Evolutionary conservation across 2,329 filamentous ascomycete species (phyloP).

Genomic region (Phialophora macrospora): DNA sequence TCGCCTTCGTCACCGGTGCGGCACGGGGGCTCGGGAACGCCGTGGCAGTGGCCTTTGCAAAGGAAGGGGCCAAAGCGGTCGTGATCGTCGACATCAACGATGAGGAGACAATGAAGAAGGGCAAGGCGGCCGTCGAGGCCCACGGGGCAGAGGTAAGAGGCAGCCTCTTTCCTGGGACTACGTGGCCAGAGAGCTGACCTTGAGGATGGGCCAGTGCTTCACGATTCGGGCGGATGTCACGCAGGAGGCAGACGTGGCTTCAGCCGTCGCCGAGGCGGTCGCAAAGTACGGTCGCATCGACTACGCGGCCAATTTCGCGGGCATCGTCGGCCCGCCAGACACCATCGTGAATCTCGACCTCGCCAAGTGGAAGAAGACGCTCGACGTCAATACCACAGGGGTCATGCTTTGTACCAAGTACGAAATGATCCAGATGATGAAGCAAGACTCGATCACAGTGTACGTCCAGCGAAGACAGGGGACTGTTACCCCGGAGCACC

Average conservation of each 20-base stretch:
- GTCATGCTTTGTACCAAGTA: constrained; percentile 96
- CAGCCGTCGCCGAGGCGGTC: constrained; percentile 27
- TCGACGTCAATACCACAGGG: constrained; percentile 93
- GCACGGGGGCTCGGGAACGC: constrained; percentile 45
- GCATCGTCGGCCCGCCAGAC: constrained; percentile 59
- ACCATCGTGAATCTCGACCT: constrained; percentile 52
- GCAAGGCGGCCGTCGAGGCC: constrained; percentile 26
- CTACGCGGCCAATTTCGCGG: constrained; percentile 95
- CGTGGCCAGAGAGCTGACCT: neutral
- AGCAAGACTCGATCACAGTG: constrained; percentile 32
- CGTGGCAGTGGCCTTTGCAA: constrained; percentile 44
- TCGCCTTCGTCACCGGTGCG: constrained; percentile 48
- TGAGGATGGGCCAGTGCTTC: constrained; percentile 5
- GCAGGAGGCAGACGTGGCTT: constrained; percentile 30
- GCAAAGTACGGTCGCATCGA: constrained; percentile 62
- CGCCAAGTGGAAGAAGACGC: constrained; percentile 89
- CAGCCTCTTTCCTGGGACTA: too few relatives aligned
- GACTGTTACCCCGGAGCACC: too few relatives aligned
- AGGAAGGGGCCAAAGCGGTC: constrained; percentile 48
- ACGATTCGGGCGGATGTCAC: constrained; percentile 33
- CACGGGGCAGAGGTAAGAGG: constrained; percentile 23
- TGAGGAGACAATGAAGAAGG: constrained; percentile 23
- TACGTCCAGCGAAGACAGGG: neutral
- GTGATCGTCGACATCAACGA: constrained; percentile 41
- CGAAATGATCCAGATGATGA: constrained; percentile 60